Evolutionary conservation across 108 stramenopile species (phyloP), one percentile per base, ranked within the genome.

Genomic region (Fragilaria radians): DNA sequence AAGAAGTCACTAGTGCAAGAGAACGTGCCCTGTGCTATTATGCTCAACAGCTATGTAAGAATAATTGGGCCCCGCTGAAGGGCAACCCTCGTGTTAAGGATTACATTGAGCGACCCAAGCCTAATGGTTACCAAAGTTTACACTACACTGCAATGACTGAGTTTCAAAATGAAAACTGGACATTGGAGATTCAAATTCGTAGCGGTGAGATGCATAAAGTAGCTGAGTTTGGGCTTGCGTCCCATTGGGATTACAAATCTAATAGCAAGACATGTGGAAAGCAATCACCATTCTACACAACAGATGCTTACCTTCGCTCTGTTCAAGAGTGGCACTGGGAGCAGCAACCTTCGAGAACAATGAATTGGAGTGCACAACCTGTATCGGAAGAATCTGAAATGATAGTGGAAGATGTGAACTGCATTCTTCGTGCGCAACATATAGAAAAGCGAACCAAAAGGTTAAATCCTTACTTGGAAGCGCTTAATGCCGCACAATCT

Each of bases 91-190:
- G 91, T 26, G 84, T 80, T 76, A 96, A 96, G 79, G 92, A 96
- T 73, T 96, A 96, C 67, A 70, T 96, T 55, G 74, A 62, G 26
- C 29, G 47, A 23, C 92, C 95, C 59, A 96, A 96, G 68, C 33
- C 68, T 17, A 96, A 96, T 66, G 95, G 95, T 46, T 96, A 96
- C 76, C 91, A 90, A 57, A 85, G 83, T 57, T 65, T 96, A n/a
- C 95, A 96, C 72, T 89, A 88, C 68, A 91, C 87, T 1, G 83
- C 85, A 22, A 28, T 52, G 17, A 80, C 75, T 29, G 28, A 72
- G 33, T 80, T 72, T 71, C 68, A 74, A 50, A 71, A 77, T 17
- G 65, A 70, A 32, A 70, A 71, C 36, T 86, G 82, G 81, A 80
- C 68, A 1, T 74, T 93, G 54, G 91, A 93, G 67, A 74, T 89